Evolutionary conservation across 345 rosid genomes (phyloP), one percentile per base, ranked within the genome.

Genomic region (Noccaea bulbosa): DNA sequence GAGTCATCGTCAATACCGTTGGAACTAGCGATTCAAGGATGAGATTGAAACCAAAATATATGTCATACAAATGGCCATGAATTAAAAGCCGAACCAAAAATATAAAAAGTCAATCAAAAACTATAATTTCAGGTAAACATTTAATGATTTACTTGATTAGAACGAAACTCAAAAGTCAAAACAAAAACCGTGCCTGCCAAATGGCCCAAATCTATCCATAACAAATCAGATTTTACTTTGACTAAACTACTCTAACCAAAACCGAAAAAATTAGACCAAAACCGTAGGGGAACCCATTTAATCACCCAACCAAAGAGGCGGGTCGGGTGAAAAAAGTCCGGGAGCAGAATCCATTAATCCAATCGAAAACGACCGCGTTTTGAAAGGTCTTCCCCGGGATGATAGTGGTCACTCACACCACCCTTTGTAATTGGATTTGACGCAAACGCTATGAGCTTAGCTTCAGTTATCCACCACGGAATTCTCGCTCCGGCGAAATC

Each of bases 381-480:
- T 75, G 0, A 8, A 2, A 8, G 15, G 57, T 74, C 27, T 24
- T 67, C 5, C 1, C 9, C 16, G 50, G 50, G 62, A 52, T 61
- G 52, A 52, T 75, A 46, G 20, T 53, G 58, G 69, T 74, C 69
- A 75, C 65, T 45, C n/a, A 20, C 2, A 20, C 22, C 59, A 50
- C 14, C 16, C 39, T 54, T 45, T 61, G 41, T 37, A 38, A 55
- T 35, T 62, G 59, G 59, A 54, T 54, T 53, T 54, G 15, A 61
- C 33, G 65, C 37, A 62, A 62, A 67, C 40, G 57, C 67, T 38
- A 85, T 88, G 96, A 81, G 85, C 61, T 71, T 87, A 53, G 81
- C 98, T 82, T 85, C 96, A 12, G 89, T 81, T 43, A 69, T 84
- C 79, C 86, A 81, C 74, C 77, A 64, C 69, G 64, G 84, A 64